phyloP scores from a whole-genome alignment of 176 grass and related monocot genomes.

The Triticum monococcum region DNA sequence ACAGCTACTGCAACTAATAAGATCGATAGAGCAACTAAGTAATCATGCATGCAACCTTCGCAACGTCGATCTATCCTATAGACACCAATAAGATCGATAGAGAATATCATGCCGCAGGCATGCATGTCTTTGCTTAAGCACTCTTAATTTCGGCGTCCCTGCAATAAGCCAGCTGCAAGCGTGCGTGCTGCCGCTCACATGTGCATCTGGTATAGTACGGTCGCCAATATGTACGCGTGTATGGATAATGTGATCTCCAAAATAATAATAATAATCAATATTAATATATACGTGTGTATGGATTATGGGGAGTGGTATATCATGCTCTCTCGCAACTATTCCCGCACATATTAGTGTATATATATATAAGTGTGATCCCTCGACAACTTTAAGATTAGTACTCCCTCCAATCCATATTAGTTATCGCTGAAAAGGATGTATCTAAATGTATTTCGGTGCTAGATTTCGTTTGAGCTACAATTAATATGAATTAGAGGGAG shows the following conservation, averaged over 20 bases:
- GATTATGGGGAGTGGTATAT: too few species aligned
- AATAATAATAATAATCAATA: background rate
- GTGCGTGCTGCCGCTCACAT: background rate
- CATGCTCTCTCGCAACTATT: too few species aligned
- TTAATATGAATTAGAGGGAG: too few species aligned
- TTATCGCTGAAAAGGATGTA: too few species aligned
- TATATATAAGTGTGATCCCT: too few species aligned
- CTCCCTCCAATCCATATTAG: too few species aligned
- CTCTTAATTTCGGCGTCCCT: background rate
- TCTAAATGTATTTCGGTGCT: too few species aligned
- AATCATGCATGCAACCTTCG: background rate
- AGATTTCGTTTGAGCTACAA: too few species aligned
- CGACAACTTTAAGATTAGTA: too few species aligned
- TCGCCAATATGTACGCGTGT: background rate
- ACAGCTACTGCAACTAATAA: slow-evolving; percentile 39
- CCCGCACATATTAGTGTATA: too few species aligned
- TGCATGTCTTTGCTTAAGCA: background rate
- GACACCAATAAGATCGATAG: background rate
- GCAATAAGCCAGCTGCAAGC: background rate
- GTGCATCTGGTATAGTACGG: background rate
- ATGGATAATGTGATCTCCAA: background rate
- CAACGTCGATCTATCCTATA: background rate
- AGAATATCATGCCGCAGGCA: background rate
- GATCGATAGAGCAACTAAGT: background rate
- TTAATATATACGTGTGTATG: too few species aligned